These are phyloP conservation scores for Rhizoclosmatium globosum DNA, from an alignment of 192 early-diverging fungal species.

Conservation along the genomic window DNA sequence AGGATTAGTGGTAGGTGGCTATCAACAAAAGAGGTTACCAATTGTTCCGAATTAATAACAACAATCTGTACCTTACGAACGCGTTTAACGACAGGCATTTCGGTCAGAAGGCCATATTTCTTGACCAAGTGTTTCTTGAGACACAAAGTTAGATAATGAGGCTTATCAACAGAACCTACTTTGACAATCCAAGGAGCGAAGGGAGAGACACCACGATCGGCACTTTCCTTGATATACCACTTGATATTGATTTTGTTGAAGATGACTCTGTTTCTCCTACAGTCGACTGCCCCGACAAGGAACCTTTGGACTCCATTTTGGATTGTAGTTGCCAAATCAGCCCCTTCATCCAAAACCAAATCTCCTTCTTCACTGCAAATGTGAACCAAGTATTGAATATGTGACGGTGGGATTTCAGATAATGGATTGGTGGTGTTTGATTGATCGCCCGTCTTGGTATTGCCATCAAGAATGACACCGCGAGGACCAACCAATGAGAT, in stretches of 20 bases:
- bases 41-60: neutral
- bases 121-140: conserved; percentile 39
- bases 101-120: conserved; percentile 55
- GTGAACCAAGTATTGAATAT: conserved; percentile 44
- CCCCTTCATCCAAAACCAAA: conserved; percentile 53
- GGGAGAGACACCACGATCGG: conserved; percentile 65
- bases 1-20: too few species aligned
- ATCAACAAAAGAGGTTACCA: too few species aligned
- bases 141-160: neutral
- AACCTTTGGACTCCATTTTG: conserved; percentile 30
- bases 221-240: conserved; percentile 74
- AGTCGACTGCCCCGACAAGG: conserved; percentile 27
- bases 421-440: conserved; percentile 18
- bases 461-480: neutral
- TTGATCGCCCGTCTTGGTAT: neutral
- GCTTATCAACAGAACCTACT: conserved; percentile 40
- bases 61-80: neutral
- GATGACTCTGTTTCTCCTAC: conserved; percentile 66
- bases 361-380: conserved; percentile 62
- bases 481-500: neutral
- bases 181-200: conserved; percentile 79
- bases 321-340: conserved; percentile 18
- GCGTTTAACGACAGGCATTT: conserved; percentile 12
- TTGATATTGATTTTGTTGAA: conserved; percentile 78
- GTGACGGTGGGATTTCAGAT: conserved; percentile 30